These are phyloP conservation scores for Fusarium buharicum DNA, from an alignment of 2,329 filamentous ascomycete genomes.

Conservation along the genomic window DNA sequence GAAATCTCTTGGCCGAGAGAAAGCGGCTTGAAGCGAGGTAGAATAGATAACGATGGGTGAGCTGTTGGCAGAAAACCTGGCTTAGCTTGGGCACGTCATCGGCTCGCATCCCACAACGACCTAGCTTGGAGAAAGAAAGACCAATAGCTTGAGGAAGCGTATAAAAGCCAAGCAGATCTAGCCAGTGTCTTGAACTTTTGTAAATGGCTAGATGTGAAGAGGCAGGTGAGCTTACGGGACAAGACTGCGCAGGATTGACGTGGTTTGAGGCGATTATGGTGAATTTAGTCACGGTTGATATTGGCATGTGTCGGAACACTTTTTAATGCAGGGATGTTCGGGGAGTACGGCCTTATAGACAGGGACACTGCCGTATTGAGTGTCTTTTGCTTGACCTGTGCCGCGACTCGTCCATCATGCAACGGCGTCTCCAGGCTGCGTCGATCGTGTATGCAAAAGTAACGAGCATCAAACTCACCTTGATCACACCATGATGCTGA, in stretches of 20 bases:
- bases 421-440: too few relatives aligned
- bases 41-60: neutral
- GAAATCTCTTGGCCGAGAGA: constrained; percentile 2
- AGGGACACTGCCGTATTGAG: constrained; percentile 1
- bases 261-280: constrained; percentile 25
- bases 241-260: constrained; percentile 11
- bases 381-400: too few relatives aligned
- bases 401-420: too few relatives aligned
- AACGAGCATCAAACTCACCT: neutral
- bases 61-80: constrained; percentile 1
- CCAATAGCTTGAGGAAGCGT: constrained; percentile 6
- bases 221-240: constrained; percentile 29
- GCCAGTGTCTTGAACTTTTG: constrained; percentile 14
- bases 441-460: too few relatives aligned
- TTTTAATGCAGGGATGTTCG: constrained; percentile 18
- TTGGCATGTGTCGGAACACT: neutral
- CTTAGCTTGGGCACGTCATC: constrained; percentile 35
- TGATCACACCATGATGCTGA: constrained; percentile 21
- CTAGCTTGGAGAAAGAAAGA: constrained; percentile 9
- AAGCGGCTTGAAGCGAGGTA: constrained; percentile 19
- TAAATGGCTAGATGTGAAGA: constrained; percentile 18
- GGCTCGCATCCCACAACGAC: constrained; percentile 23
- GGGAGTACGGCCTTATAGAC: constrained; percentile 35
- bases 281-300: neutral
- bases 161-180: constrained; percentile 12